Percentiles rank a stretch among this genome's conserved stretches.
Conservation (phyloP, 2,329 filamentous ascomycete species). For the Stachybotrys chartarum region DNA sequence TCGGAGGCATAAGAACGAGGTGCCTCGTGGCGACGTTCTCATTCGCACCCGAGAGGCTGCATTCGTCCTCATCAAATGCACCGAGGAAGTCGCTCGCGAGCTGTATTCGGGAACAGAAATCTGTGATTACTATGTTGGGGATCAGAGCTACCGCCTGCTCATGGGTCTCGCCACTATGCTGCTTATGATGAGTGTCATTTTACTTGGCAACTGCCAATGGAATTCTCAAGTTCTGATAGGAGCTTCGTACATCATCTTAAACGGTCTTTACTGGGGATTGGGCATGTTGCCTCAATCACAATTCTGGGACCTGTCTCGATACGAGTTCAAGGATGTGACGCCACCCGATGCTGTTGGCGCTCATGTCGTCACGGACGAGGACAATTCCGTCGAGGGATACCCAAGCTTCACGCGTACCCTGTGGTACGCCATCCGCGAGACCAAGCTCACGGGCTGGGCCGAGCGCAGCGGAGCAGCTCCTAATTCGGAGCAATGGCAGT, state of each 20-base stretch:
- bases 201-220: slow-evolving; percentile 57
- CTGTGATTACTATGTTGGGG: slow-evolving; percentile 46
- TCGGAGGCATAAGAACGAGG: slow-evolving; percentile 37
- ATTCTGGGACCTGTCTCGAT: slow-evolving; percentile 53
- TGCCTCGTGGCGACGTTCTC: slow-evolving; percentile 52
- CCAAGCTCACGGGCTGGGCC: slow-evolving; percentile 45
- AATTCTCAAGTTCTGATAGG: slow-evolving; percentile 53
- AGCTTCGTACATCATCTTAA: slow-evolving; percentile 49
- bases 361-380: slow-evolving; percentile 17
- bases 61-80: slow-evolving; percentile 50
- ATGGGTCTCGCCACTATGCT: slow-evolving; percentile 52
- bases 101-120: slow-evolving; percentile 55
- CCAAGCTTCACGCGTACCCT: slow-evolving; percentile 48
- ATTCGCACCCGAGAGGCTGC: slow-evolving; percentile 54
- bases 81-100: slow-evolving; percentile 54
- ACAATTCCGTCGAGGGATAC: slow-evolving; percentile 29
- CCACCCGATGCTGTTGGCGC: slow-evolving; percentile 29
- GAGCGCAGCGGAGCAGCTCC: slow-evolving; percentile 44
- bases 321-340: slow-evolving; percentile 34
- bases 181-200: slow-evolving; percentile 54
- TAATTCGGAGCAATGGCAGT: slow-evolving; percentile 41
- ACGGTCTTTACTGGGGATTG: slow-evolving; percentile 51
- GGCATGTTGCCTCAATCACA: slow-evolving; percentile 38
- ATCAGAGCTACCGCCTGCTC: slow-evolving; percentile 39
- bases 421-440: slow-evolving; percentile 53